Conservation (phyloP, 345 rosid species). For the Moricandia moricandioides region DNA sequence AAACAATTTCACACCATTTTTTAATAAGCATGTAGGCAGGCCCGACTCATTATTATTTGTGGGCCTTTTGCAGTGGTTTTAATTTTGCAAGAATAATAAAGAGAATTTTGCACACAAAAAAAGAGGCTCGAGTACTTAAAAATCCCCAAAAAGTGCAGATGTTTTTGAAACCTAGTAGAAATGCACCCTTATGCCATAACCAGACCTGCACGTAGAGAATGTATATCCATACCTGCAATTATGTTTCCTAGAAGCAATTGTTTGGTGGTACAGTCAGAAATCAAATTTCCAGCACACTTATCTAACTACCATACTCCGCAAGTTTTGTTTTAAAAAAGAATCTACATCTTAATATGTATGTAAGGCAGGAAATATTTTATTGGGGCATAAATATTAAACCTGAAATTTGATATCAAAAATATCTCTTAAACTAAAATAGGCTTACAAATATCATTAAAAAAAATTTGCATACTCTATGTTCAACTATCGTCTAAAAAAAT, state of each 20-base stretch:
- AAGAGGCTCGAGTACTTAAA: background rate
- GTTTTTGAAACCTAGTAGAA: background rate
- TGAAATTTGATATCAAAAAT: no score
- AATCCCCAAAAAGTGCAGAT: background rate
- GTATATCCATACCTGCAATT: no score
- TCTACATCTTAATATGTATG: background rate
- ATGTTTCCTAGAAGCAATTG: background rate
- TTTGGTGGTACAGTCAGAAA: background rate
- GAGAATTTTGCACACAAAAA: background rate
- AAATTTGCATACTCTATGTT: no score
- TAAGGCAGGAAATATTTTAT: no score
- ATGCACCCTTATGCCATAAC: background rate
- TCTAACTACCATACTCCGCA: background rate
- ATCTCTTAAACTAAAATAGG: no score
- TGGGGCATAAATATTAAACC: no score
- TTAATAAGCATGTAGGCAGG: background rate
- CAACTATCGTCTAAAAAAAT: no score
- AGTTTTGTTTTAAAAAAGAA: background rate
- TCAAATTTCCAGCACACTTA: background rate
- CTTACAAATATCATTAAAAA: no score
- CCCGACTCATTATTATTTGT: background rate
- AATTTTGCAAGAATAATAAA: background rate
- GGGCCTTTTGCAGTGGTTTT: background rate
- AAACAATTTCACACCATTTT: background rate
- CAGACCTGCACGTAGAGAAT: background rate